These are phyloP conservation scores for Alternaria hordeiaustralica DNA, from an alignment of 2,329 filamentous ascomycete genomes.

Conservation along the genomic window DNA sequence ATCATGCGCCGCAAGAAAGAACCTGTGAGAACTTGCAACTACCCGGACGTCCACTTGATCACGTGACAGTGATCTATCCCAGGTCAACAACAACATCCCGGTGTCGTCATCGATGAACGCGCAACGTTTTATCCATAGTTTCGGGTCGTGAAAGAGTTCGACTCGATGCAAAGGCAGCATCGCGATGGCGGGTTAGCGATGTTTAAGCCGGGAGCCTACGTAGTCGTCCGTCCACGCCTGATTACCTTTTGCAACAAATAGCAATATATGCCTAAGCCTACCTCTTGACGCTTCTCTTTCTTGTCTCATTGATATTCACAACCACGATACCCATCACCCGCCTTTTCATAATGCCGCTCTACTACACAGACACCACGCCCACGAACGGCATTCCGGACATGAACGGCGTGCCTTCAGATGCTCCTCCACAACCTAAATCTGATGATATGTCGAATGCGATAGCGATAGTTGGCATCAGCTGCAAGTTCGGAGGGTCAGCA, in stretches of 20 bases:
- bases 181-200: not conserved
- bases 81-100: not conserved
- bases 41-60: not conserved
- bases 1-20: no score
- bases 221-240: not conserved
- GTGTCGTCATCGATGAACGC: not conserved
- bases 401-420: not conserved
- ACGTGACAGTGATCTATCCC: not conserved
- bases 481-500: not conserved
- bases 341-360: not conserved
- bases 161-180: not conserved
- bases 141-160: not conserved
- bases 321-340: not conserved
- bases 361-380: not conserved
- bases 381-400: not conserved
- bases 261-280: not conserved
- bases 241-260: not conserved
- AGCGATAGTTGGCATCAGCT: not conserved
- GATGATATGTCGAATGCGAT: not conserved
- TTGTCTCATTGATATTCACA: not conserved
- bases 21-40: not conserved
- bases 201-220: not conserved
- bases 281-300: not conserved
- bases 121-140: not conserved
- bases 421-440: not conserved